phyloP scores from a whole-genome alignment of 75 land plant species.

The Chamaecyparis obtusa region DNA sequence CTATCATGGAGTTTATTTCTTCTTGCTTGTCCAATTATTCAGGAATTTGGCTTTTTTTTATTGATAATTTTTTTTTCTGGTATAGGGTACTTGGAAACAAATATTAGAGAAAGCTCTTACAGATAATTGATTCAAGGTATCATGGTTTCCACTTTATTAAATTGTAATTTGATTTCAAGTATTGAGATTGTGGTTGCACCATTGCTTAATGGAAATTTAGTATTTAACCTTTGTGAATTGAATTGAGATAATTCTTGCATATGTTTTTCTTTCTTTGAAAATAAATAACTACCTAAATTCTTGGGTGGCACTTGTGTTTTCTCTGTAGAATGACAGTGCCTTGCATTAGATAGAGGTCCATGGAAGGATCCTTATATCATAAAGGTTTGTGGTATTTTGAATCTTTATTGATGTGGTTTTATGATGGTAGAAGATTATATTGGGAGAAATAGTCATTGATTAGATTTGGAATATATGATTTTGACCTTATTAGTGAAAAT shows the following conservation, averaged over 20 bases:
- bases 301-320: constrained; percentile 76
- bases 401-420: not conserved
- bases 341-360: constrained; percentile 77
- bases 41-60: not conserved
- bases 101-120: constrained; percentile 81
- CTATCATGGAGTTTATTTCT: not conserved
- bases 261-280: constrained; percentile 11
- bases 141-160: not conserved
- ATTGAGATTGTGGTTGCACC: not conserved
- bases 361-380: constrained; percentile 79
- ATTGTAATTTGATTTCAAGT: not conserved
- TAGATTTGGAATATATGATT: not conserved
- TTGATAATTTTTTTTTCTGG: constrained; percentile 1
- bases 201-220: not conserved
- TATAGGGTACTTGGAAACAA: constrained; percentile 85
- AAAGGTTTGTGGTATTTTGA: constrained; percentile 32
- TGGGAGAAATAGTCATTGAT: not conserved
- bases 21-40: not conserved
- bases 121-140: constrained; percentile 86
- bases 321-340: constrained; percentile 62
- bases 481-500: not conserved
- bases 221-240: too few relatives aligned
- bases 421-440: not conserved
- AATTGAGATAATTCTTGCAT: not conserved
- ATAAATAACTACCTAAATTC: constrained; percentile 78